Base-by-base conservation (phyloP, 768 basidiomycete species). In the Austroboletus festivus region DNA sequence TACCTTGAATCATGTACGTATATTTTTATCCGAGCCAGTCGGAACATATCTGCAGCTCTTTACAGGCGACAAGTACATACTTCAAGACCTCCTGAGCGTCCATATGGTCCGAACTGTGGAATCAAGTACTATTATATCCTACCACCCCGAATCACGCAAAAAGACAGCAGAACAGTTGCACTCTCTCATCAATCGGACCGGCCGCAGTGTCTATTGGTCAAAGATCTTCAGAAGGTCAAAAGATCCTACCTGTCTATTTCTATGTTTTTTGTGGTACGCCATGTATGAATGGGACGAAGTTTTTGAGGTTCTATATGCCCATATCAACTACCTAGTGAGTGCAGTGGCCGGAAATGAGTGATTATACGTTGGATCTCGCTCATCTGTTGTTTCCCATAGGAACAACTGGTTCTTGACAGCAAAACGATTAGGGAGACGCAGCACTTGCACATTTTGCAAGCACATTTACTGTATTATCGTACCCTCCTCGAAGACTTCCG, bases 211-310 rank as follows among this genome's bases (percentile, higher is more conserved):
- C 37, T 69, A 67, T 42, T 67, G 65, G 64, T 50, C 49, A 20
- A 67, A 67, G 28, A 55, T 57, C n/a, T 68, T 64, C 16, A 0
- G 22, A 0, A 47, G 18, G 5, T 55, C 44, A 42, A 67, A 63
- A 5, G 81, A 82, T 48, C 78, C 81, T 7, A 83, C 80, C 0
- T 80, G 81, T 47, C 55, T 82, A 9, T 67, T 82, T 38, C 53
- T 83, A 6, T 70, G 75, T 35, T 67, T 75, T 22, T 60, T 83
- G 39, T 83, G 82, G 82, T 80, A 81, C 54, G 74, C 78, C 1
- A 62, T 82, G 19, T 83, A 83, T 54, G 71, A 79, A 2, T 83
- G 82, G 80, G 82, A 83, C 46, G 80, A 83, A 57, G 67, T 78
- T 3, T 68, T 82, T 24, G 80, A 82, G 58, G 55, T 61, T 5